Evolutionary conservation across 2,329 filamentous ascomycete genomes (phyloP), one percentile per base, ranked within the genome.

Genomic region (Ceratocystis ficicola): DNA sequence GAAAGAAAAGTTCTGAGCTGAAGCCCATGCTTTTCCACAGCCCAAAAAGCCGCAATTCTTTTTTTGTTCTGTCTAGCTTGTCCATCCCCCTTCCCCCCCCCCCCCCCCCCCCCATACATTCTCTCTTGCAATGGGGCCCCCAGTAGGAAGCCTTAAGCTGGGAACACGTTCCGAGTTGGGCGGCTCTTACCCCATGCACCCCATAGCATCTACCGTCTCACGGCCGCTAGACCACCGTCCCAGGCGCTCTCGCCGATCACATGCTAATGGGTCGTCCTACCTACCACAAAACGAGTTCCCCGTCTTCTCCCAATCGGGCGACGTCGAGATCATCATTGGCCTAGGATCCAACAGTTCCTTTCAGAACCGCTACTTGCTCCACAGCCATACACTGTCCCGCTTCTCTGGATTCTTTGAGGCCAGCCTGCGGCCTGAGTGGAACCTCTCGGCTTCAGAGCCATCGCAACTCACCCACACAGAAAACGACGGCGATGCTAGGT

Each of bases 401-500:
- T 95, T 89, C 72, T 96, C 91, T 5, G 91, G 90, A 17, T 96
- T 96, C 78, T 97, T 97, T 73, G 90, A 95, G 75, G 88, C 89
- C 28, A 89, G 86, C 73, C 91, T 87, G 57, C 90, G 85, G 71
- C 85, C 87, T 66, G 86, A 92, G 73, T 95, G 90, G 89, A 85
- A 86, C 28, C 77, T 77, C 68, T 75, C 28, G 65, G 5, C 75
- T 73, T 68, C 57, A 44, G 46, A 63, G 10, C 59, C 59, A 22
- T 41, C 44, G 17, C 46, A 60, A 63, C 4, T 25, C 20, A 7
- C 15, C 22, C 28, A 60, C 17, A 22, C 64, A 17, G 55, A 7
- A 17, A 10, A 44, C 15, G n/a, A 30, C 22, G 8, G 32, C 32
- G 46, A 46, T 50, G 17, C 12, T 36, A 62, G 10, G 36, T 22